Conservation (phyloP, 768 basidiomycete species). For the Cystofilobasidium macerans region DNA sequence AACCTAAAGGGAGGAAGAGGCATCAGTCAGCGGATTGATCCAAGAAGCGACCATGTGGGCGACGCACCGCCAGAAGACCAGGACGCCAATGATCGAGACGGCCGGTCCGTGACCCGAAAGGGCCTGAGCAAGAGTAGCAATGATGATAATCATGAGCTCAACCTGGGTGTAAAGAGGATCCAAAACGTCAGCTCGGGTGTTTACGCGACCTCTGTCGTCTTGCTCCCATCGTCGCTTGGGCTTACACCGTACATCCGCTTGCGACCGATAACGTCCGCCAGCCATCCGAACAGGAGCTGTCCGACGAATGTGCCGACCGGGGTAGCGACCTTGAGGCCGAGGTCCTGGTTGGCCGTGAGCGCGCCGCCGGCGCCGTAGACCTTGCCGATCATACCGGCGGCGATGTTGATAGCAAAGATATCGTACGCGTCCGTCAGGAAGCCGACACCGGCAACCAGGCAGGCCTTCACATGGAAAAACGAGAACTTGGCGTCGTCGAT, state of each 20-base stretch:
- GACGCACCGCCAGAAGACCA: slow-evolving; percentile 78
- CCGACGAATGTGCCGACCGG: slow-evolving; percentile 66
- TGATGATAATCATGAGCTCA: slow-evolving; percentile 69
- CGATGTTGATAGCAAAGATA: slow-evolving; percentile 79
- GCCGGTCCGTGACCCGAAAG: slow-evolving; percentile 57
- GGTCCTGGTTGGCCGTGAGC: slow-evolving; percentile 54
- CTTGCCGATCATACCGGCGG: slow-evolving; percentile 68
- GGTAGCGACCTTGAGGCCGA: slow-evolving; percentile 54
- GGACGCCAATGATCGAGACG: slow-evolving; percentile 59
- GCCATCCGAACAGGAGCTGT: slow-evolving; percentile 67
- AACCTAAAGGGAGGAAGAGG: no score
- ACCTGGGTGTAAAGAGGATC: slow-evolving; percentile 5
- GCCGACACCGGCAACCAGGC: slow-evolving; percentile 47
- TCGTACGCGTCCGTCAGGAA: slow-evolving; percentile 11
- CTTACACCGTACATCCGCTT: slow-evolving; percentile 60
- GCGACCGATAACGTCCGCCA: slow-evolving; percentile 64
- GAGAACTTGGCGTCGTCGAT: slow-evolving; percentile 78
- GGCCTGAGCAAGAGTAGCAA: slow-evolving; percentile 68
- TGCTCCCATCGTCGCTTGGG: no score
- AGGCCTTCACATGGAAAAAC: slow-evolving; percentile 73
- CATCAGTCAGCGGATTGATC: no score
- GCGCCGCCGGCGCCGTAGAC: slow-evolving; percentile 49
- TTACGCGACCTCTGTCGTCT: no score
- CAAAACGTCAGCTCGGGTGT: background rate
- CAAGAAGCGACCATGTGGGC: no score